These are phyloP conservation scores for Lentinula aciculospora DNA, from an alignment of 768 basidiomycete species.

Conservation along the genomic window DNA sequence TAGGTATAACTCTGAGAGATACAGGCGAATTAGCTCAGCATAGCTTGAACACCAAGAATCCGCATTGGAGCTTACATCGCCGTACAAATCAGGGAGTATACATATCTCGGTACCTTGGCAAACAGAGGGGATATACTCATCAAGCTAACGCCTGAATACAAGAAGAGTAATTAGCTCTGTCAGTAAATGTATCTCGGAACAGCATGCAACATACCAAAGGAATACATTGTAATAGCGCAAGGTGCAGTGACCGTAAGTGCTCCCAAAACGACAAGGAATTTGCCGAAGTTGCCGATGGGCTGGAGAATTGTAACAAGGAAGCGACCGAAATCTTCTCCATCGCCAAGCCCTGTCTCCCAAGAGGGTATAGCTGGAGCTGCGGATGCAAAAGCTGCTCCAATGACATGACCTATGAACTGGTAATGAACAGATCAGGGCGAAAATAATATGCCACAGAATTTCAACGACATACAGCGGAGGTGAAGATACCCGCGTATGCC, in stretches of 20 bases:
- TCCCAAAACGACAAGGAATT: slow-evolving; percentile 66
- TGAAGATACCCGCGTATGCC: slow-evolving; percentile 58
- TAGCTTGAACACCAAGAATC: neutral
- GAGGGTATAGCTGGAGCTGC: slow-evolving; percentile 48
- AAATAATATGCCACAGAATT: neutral
- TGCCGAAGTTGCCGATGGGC: slow-evolving; percentile 61
- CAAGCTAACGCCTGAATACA: slow-evolving; percentile 45
- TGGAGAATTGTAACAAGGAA: slow-evolving; percentile 56
- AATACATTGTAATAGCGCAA: slow-evolving; percentile 75
- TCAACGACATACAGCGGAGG: slow-evolving; percentile 44
- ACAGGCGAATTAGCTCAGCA: neutral
- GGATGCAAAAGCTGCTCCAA: slow-evolving; percentile 65
- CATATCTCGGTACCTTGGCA: slow-evolving; percentile 57
- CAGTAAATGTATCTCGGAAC: neutral
- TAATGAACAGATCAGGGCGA: neutral
- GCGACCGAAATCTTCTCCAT: slow-evolving; percentile 54
- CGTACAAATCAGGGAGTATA: slow-evolving; percentile 59
- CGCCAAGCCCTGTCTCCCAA: slow-evolving; percentile 50
- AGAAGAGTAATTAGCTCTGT: neutral
- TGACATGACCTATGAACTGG: slow-evolving; percentile 38
- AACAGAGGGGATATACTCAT: slow-evolving; percentile 58
- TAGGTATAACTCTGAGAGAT: slow-evolving; percentile 48
- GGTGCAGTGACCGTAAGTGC: slow-evolving; percentile 72
- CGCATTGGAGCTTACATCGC: slow-evolving; percentile 47
- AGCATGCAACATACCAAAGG: slow-evolving; percentile 39